Evolutionary conservation across 257 asterid species (phyloP), one percentile per base, ranked within the genome.

Genomic region (Paraleonurus japonicus): DNA sequence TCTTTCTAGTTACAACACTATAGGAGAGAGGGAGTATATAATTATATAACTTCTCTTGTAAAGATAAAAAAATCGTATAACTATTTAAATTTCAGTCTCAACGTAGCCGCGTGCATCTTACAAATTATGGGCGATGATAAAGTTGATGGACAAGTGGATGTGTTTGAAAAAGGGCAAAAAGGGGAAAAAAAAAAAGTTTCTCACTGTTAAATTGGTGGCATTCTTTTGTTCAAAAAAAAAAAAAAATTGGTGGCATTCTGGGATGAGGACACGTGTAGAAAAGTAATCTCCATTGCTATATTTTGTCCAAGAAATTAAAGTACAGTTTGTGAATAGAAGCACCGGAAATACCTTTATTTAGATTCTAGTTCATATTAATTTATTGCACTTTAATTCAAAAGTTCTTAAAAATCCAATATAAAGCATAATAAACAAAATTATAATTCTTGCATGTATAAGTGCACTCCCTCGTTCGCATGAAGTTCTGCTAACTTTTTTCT

Each of bases 221-320:
- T 7, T 72, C 9, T 58, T n/a, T n/a, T n/a, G n/a, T n/a, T n/a
- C n/a, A n/a, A n/a, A n/a, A n/a, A n/a, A n/a, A n/a, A n/a, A n/a
- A n/a, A n/a, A n/a, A n/a, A n/a, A n/a, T n/a, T n/a, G n/a, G n/a
- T 61, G 70, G 26, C 76, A 72, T 7, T 72, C 9, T 58, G 8
- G 22, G 7, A 61, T 22, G 41, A 45, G 9, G 70, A 61, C 62
- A 72, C 10, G 64, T 58, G 67, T 15, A 35, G 3, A 61, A 60
- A 72, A 72, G 62, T 61, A 41, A 4, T 20, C 41, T 10, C 76
- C 63, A 30, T 48, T 48, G 10, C 55, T 32, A 61, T 48, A 60
- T 71, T 60, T 71, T 71, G 53, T 30, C n/a, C 19, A 60, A 60
- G 9, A 16, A 61, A 26, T 28, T 19, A 17, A 47, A 45, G 69